Evolutionary conservation across 495 filamentous ascomycete genomes (phyloP).

Genomic region (Xylaria venustula): DNA sequence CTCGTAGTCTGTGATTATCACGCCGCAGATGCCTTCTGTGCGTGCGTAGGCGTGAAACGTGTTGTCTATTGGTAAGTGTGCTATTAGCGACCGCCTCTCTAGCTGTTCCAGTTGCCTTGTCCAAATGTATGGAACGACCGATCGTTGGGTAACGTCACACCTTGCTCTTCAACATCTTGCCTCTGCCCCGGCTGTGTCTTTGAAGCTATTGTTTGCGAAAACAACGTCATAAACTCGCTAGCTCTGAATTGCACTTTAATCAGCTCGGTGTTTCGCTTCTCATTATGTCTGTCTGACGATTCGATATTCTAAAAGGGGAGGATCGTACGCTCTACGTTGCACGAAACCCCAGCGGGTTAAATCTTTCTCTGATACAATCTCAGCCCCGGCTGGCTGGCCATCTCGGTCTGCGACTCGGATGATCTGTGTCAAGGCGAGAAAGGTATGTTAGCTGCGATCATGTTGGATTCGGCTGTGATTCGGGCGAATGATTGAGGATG

Average conservation of each 20-base stretch:
- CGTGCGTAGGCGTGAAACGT: slow-evolving; percentile 90
- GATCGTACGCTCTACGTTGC: slow-evolving; percentile 57
- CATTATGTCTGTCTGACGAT: too few species aligned
- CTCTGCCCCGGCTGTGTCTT: slow-evolving; percentile 81
- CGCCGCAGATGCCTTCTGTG: slow-evolving; percentile 79
- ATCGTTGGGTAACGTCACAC: slow-evolving; percentile 36
- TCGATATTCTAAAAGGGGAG: background rate
- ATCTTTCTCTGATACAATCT: slow-evolving; percentile 78
- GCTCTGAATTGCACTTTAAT: slow-evolving; percentile 22
- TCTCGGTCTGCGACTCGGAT: slow-evolving; percentile 85
- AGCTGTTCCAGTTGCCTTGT: background rate
- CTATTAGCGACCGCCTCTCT: background rate
- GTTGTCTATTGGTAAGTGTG: slow-evolving; percentile 49
- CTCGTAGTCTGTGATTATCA: slow-evolving; percentile 86
- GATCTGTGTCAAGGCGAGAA: slow-evolving; percentile 52
- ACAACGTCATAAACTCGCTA: slow-evolving; percentile 70
- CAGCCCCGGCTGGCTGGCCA: slow-evolving; percentile 69
- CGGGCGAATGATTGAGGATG: slow-evolving; percentile 7
- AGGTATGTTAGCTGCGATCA: slow-evolving; percentile 15
- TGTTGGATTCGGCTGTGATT: slow-evolving; percentile 1
- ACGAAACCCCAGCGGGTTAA: slow-evolving; percentile 83
- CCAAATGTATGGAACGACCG: background rate
- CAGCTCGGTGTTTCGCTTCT: too few species aligned
- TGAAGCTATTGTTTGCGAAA: slow-evolving; percentile 72
- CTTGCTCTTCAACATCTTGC: slow-evolving; percentile 89